Percentiles rank a stretch among this genome's conserved stretches.
These are phyloP conservation scores for Arthrobotrys pseudoclavata DNA, from an alignment of 2,329 filamentous ascomycete species.

Conservation along the genomic window DNA sequence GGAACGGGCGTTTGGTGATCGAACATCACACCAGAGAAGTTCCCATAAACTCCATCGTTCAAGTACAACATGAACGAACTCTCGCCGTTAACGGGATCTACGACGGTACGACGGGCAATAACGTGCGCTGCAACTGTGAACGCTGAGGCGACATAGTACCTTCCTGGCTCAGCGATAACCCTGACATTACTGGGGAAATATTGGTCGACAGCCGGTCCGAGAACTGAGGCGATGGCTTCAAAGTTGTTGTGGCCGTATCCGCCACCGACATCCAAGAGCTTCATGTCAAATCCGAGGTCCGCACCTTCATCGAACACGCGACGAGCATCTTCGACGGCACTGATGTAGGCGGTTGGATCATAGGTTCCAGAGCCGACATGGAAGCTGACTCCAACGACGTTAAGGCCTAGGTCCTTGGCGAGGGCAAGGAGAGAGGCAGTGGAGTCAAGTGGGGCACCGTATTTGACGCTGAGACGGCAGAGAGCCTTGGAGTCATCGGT, in stretches of 20 bases:
- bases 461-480: conserved; percentile 97
- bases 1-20: conserved; percentile 94
- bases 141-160: conserved; percentile 92
- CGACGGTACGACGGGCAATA: conserved; percentile 92
- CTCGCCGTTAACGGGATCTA: conserved; percentile 73
- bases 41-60: conserved; percentile 97
- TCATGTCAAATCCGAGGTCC: conserved; percentile 81
- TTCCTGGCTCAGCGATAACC: conserved; percentile 94
- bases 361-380: conserved; percentile 97
- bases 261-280: conserved; percentile 92
- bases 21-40: conserved; percentile 99
- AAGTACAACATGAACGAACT: conserved; percentile 96
- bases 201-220: conserved; percentile 83
- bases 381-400: conserved; percentile 96
- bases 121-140: conserved; percentile 97
- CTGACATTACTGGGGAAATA: conserved; percentile 87
- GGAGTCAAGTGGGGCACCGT: conserved; percentile 88
- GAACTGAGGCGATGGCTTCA: conserved; percentile 85
- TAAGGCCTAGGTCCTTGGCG: conserved; percentile 84
- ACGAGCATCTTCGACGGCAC: conserved; percentile 90
- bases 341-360: conserved; percentile 90
- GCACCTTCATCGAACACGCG: conserved; percentile 87
- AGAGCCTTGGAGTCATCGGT: conserved; percentile 96
- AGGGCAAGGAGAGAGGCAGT: conserved; percentile 82
- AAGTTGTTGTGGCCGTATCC: conserved; percentile 94